A percentile compares a stretch with the other conserved stretches of the same genome.
Evolutionary conservation across 805 yeast species (phyloP).

Genomic region (Clavispora carvajalis): DNA sequence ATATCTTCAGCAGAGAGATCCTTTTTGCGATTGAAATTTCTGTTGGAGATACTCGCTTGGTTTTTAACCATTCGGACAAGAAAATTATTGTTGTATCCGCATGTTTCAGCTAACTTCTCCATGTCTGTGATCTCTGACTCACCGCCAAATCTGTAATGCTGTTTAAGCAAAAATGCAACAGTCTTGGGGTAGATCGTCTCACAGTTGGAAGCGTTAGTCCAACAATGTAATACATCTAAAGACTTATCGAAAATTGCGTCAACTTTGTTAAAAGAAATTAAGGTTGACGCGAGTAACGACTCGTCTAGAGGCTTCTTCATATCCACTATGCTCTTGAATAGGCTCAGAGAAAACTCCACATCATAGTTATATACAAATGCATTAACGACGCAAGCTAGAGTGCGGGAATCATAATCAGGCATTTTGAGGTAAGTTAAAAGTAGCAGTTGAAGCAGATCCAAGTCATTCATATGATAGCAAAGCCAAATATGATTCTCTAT

Average conservation of each 20-base stretch:
- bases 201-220: constrained; percentile 22
- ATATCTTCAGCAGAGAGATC: constrained; percentile 22
- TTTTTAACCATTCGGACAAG: constrained; percentile 20
- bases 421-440: constrained; percentile 17
- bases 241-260: constrained; percentile 31
- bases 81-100: constrained; percentile 18
- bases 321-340: constrained; percentile 21
- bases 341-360: constrained; percentile 23
- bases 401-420: constrained; percentile 18
- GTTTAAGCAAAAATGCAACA: constrained; percentile 22
- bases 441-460: constrained; percentile 18
- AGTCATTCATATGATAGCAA: constrained; percentile 32
- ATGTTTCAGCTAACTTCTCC: constrained; percentile 16
- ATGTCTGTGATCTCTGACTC: constrained; percentile 20
- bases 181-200: constrained; percentile 23
- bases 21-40: constrained; percentile 25
- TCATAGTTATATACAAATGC: constrained; percentile 31
- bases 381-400: constrained; percentile 25
- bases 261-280: constrained; percentile 20
- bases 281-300: constrained; percentile 22
- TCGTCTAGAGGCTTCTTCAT: constrained; percentile 20
- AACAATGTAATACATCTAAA: constrained; percentile 17
- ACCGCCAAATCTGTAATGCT: constrained; percentile 27
- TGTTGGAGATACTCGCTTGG: constrained; percentile 20
- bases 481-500: constrained; percentile 28